Evolutionary conservation across 148 eudicot genomes (phyloP).

Genomic region (Amaranthus hypochondriacus): DNA sequence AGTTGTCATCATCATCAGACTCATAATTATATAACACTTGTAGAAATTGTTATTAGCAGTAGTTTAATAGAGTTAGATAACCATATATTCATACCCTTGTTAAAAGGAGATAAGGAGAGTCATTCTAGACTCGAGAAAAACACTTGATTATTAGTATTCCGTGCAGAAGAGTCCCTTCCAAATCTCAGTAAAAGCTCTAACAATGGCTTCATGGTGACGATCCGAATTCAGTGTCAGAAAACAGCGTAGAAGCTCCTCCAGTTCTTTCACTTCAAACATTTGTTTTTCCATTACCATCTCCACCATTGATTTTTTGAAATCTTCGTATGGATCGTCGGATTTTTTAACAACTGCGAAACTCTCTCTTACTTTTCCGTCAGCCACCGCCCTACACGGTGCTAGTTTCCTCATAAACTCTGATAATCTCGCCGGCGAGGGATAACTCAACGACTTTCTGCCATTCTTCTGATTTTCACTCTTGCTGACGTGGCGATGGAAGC

Average conservation of each 20-base stretch:
- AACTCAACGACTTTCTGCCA: slow-evolving; percentile 16
- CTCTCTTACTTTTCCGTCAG: slow-evolving; percentile 78
- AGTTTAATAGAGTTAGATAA: too few species aligned
- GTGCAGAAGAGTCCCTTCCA: slow-evolving; percentile 48
- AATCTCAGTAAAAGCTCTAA: slow-evolving; percentile 66
- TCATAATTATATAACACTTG: too few species aligned
- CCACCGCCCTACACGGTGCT: slow-evolving; percentile 48
- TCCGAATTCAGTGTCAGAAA: slow-evolving; percentile 57
- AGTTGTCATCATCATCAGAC: too few species aligned
- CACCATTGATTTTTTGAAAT: slow-evolving; percentile 71
- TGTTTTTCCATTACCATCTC: slow-evolving; percentile 92
- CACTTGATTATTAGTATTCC: not conserved
- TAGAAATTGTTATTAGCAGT: too few species aligned
- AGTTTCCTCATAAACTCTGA: slow-evolving; percentile 69
- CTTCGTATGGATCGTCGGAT: slow-evolving; percentile 68
- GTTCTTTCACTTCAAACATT: slow-evolving; percentile 55
- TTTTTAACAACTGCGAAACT: slow-evolving; percentile 78
- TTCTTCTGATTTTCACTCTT: not conserved
- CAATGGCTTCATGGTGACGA: slow-evolving; percentile 53
- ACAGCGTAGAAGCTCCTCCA: slow-evolving; percentile 65
- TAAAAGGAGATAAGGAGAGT: not conserved
- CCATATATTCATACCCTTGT: too few species aligned
- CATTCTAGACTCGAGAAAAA: not conserved
- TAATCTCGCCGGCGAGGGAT: slow-evolving; percentile 57
- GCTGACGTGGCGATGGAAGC: not conserved